phyloP scores from a whole-genome alignment of 306 rosid genomes.

The Quercus ilex region DNA sequence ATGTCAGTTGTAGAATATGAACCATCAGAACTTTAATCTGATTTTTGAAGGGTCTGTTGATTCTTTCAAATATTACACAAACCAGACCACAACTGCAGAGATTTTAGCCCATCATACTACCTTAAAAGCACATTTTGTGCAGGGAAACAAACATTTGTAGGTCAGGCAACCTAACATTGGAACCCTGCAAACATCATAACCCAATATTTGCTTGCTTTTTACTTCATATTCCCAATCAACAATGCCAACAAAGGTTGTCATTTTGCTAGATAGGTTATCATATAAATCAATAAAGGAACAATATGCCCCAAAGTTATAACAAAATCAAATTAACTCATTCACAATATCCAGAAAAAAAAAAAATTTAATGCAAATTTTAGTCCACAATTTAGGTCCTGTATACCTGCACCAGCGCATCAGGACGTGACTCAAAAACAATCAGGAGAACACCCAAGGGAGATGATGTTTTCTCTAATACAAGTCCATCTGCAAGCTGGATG shows the following conservation, averaged over 20 bases:
- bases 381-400: neutral
- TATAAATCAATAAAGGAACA: neutral
- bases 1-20: neutral
- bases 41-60: neutral
- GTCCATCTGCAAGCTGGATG: constrained; percentile 85
- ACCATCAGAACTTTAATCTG: neutral
- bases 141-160: neutral
- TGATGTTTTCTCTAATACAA: constrained; percentile 88
- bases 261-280: neutral
- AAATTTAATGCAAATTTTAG: neutral
- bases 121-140: neutral
- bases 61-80: neutral
- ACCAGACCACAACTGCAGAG: neutral
- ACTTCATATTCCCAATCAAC: neutral
- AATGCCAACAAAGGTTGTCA: neutral
- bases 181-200: neutral
- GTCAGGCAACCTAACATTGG: neutral
- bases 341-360: neutral
- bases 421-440: constrained; percentile 96
- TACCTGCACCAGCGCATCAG: constrained; percentile 97
- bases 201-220: neutral
- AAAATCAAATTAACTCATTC: neutral
- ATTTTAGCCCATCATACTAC: neutral
- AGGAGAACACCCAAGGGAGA: constrained; percentile 93
- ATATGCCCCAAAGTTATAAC: constrained; percentile 1